Evolutionary conservation across 2,329 filamentous ascomycete species (phyloP).

Genomic region (Fusarium tupiense): DNA sequence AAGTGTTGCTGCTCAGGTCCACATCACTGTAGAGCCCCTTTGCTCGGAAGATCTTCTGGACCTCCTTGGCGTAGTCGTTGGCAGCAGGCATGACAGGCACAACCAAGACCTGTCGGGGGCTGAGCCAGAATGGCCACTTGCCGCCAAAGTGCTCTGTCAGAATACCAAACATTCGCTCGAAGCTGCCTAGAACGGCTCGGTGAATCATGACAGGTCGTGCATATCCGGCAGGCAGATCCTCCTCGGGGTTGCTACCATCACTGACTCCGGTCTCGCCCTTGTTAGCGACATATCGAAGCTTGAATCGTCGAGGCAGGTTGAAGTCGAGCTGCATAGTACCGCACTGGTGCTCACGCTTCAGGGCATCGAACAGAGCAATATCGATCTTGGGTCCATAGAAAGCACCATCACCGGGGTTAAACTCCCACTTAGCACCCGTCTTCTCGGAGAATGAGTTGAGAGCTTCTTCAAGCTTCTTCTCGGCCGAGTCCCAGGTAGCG

Average conservation of each 20-base stretch:
- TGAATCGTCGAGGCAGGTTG: conserved; percentile 66
- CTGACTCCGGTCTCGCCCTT: conserved; percentile 55
- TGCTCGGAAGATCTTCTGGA: conserved; percentile 73
- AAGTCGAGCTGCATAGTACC: conserved; percentile 96
- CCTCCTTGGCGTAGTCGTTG: conserved; percentile 80
- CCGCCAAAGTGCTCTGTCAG: conserved; percentile 86
- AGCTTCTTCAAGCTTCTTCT: conserved; percentile 80
- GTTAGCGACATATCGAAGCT: conserved; percentile 61
- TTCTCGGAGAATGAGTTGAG: conserved; percentile 77
- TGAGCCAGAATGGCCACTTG: conserved; percentile 91
- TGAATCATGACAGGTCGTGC: conserved; percentile 88
- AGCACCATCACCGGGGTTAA: conserved; percentile 94
- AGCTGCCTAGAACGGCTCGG: conserved; percentile 79
- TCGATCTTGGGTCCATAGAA: conserved; percentile 99
- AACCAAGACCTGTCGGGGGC: conserved; percentile 77
- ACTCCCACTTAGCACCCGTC: conserved; percentile 77
- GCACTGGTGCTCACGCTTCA: conserved; percentile 70
- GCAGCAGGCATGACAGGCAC: conserved; percentile 77
- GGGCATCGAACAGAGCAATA: conserved; percentile 89
- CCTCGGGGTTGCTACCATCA: conserved; percentile 54
- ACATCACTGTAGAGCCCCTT: conserved; percentile 74
- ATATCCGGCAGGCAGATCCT: conserved; percentile 71
- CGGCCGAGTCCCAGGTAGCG: conserved; percentile 89
- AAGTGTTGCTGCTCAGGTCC: conserved; percentile 73
- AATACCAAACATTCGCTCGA: conserved; percentile 76